Percentiles rank a stretch among this genome's conserved stretches.
These are phyloP conservation scores for Citrullus colocynthis DNA, from an alignment of 306 rosid genomes.

Conservation along the genomic window DNA sequence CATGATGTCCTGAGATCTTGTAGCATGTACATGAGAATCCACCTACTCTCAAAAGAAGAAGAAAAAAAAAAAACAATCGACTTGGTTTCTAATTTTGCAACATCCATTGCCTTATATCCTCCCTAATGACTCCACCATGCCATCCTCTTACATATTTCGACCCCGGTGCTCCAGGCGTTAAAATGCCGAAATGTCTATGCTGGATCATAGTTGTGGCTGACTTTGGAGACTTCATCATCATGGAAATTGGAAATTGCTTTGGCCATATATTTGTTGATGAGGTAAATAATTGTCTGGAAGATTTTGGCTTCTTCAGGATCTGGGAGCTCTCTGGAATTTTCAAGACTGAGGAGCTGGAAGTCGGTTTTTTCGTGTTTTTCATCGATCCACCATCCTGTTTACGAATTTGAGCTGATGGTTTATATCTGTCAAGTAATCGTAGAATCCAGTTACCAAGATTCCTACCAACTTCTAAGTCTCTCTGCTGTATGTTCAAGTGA, in stretches of 20 bases:
- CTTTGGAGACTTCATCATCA: slow-evolving; percentile 41
- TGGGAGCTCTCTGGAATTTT: slow-evolving; percentile 31
- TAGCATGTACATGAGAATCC: not conserved
- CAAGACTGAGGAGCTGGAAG: slow-evolving; percentile 17
- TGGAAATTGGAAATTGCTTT: slow-evolving; percentile 39
- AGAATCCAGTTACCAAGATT: slow-evolving; percentile 69
- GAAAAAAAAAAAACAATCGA: not conserved
- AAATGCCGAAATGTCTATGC: slow-evolving; percentile 32
- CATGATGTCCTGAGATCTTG: not conserved
- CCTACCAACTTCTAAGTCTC: slow-evolving; percentile 82
- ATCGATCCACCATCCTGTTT: slow-evolving; percentile 21
- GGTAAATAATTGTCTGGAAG: slow-evolving; percentile 49
- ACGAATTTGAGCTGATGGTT: slow-evolving; percentile 84
- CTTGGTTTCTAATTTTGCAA: slow-evolving; percentile 14
- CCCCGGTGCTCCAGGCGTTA: slow-evolving; percentile 16
- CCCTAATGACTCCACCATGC: slow-evolving; percentile 45
- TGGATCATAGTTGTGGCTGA: slow-evolving; percentile 47
- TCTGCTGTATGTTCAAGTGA: slow-evolving; percentile 62
- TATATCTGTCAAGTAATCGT: slow-evolving; percentile 57
- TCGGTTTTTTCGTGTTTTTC: slow-evolving; percentile 21
- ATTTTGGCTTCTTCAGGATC: slow-evolving; percentile 28
- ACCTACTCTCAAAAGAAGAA: not conserved
- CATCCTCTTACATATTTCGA: slow-evolving; percentile 18
- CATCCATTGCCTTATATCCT: slow-evolving; percentile 75
- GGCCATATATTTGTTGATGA: slow-evolving; percentile 23